phyloP scores from a whole-genome alignment of 225 moss, liverwort and hornwort genomes.

The Antitrichia curtipendula region DNA sequence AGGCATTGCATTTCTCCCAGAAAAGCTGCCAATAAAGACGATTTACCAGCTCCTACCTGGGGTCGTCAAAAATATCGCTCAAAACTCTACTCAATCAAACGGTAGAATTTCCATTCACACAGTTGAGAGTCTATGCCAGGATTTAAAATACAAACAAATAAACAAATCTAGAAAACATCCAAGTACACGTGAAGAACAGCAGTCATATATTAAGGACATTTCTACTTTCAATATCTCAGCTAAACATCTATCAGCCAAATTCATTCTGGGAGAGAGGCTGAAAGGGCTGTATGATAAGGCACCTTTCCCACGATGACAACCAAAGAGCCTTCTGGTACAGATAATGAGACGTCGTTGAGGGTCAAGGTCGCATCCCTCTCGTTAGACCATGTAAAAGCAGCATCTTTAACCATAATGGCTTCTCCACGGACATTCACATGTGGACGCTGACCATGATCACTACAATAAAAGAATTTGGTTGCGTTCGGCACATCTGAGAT shows the following conservation, averaged over 20 bases:
- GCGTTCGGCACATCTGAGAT: not conserved
- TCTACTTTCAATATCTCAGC: not conserved
- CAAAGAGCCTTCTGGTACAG: slow-evolving; percentile 61
- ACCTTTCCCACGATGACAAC: slow-evolving; percentile 87
- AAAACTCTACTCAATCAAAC: not conserved
- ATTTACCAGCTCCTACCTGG: slow-evolving; percentile 89
- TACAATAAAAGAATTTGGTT: not conserved
- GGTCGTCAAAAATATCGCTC: not conserved
- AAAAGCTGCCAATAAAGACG: slow-evolving; percentile 65
- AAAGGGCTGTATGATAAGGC: not conserved
- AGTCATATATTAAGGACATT: not conserved
- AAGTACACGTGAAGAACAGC: not conserved
- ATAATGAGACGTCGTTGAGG: slow-evolving; percentile 52
- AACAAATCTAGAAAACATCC: not conserved
- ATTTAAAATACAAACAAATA: not conserved
- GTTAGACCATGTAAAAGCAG: slow-evolving; percentile 71
- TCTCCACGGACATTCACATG: not conserved
- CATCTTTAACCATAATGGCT: slow-evolving; percentile 46
- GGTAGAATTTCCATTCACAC: not conserved
- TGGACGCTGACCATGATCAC: not conserved
- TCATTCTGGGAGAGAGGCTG: not conserved
- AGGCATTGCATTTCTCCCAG: slow-evolving; percentile 89
- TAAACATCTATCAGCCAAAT: not conserved
- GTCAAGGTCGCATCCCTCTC: slow-evolving; percentile 28
- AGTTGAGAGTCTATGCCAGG: not conserved